Evolutionary conservation across 306 rosid species (phyloP), one percentile per base, ranked within the genome.

Genomic region (Pterocarpus macrocarpus): DNA sequence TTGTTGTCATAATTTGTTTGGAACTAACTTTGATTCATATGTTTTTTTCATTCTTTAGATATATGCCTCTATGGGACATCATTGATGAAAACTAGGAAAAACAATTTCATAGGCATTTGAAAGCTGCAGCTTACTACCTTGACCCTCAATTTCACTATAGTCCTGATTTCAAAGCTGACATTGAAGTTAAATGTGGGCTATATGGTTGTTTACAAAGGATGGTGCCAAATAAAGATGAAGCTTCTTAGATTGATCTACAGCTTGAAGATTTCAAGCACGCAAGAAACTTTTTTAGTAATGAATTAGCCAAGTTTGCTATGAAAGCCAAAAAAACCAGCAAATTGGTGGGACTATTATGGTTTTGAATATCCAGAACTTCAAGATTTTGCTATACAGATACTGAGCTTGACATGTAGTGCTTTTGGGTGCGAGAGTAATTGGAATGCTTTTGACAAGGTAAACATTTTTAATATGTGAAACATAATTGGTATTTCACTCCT

Each of bases 21-120:
- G 28, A 35, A 61, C 8, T 30, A 61, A 62, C 6, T 64, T 14
- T 35, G 30, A 34, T 64, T 64, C 17, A 8, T 35, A 1, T 64
- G 14, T 1, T 1, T 64, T 64, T 64, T 64, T 64, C 17, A 34
- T 34, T 34, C 16, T 7, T 64, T 33, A 70, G 62, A 15, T 72
- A 49, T 17, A 35, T 41, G 55, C 56, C 39, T 43, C 4, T 71
- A 0, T 43, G 33, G 59, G 9, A 55, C 4, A 78, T 78, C 57
- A 56, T 78, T 7, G 69, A 78, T 69, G 61, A 44, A 28, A 43
- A 75, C 5, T 78, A 47, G 67, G 59, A 66, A 2, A 56, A 68
- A 22, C 28, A 22, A 39, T 17, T 78, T 32, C 68, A 41, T 56
- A 39, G 13, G 49, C 59, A 66, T 56, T 67, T 78, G 5, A 16